Base-by-base conservation (phyloP, 2,329 filamentous ascomycete species). In the Teratosphaeria destructans region DNA sequence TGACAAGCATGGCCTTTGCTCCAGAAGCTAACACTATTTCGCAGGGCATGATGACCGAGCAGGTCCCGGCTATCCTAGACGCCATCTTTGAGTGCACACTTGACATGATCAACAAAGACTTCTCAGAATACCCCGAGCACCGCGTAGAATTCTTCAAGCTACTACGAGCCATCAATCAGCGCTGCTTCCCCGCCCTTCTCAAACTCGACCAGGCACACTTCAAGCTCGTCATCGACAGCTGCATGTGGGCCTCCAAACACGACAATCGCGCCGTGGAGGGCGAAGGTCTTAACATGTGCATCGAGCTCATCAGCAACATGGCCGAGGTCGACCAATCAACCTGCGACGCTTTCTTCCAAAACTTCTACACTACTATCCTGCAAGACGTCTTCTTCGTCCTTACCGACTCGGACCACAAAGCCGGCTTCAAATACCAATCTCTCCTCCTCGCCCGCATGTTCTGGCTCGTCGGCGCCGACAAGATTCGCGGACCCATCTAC, bases 61-160 rank as follows among this genome's bases (percentile, higher is more conserved):
- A 97, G 75, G 90, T 99, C 52, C 91, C 94, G 10, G 87, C 87
- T 55, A 97, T 99, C 71, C 96, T 99, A 89, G 92, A 97, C 75
- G 95, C 93, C 66, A 90, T 99, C 29, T 99, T 99, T 70, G 93
- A 97, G 75, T 97, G 93, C 79, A 99, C 94, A 3, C 81, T 99
- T 59, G 91, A 96, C 70, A 99, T 99, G 94, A 99, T 99, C 78
- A 99, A 97, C 84, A 99, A 99, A 78, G 94, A 99, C 76, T 99
- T 99, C 76, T 96, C 95, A 54, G 94, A 99, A 73, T 99, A 95
- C 74, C 94, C 94, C 0, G 94, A 99, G 74, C 94, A 99, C 73
- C 88, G 95, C 60, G 94, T 99, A n/a, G 93, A 97, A 75, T 99
- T 99, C 76, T 99, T 99, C 83, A 96, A 96, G 76, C 84, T 99